phyloP scores from a whole-genome alignment of 2,329 filamentous ascomycete genomes.

The Cytospora chrysosperma region DNA sequence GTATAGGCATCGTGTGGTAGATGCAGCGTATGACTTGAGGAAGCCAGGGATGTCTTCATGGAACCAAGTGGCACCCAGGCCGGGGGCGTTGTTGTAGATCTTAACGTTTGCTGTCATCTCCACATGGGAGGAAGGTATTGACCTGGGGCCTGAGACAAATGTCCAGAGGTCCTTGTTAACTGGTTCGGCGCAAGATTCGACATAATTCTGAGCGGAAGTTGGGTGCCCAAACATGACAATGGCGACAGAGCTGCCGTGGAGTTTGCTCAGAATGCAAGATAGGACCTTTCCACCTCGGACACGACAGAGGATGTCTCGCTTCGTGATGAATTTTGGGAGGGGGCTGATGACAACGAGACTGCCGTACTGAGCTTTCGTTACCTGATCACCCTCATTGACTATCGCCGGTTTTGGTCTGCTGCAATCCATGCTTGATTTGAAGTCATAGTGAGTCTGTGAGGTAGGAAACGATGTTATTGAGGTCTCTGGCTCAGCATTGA shows the following conservation, averaged over 20 bases:
- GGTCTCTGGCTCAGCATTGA: neutral
- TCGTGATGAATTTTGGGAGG: neutral
- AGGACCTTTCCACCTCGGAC: neutral
- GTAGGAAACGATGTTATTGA: accelerated
- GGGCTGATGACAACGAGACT: neutral
- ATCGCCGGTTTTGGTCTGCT: accelerated
- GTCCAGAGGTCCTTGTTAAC: neutral
- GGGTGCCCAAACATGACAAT: neutral
- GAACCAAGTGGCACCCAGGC: neutral
- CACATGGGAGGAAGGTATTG: neutral
- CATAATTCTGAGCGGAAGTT: neutral
- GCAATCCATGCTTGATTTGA: too few relatives aligned
- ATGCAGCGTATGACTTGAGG: neutral
- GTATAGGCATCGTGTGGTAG: neutral
- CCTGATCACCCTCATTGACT: too few relatives aligned
- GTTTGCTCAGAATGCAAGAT: neutral
- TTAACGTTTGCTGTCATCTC: neutral
- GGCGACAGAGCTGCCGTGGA: neutral
- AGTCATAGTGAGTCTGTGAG: neutral
- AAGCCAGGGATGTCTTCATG: neutral
- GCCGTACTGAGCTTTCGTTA: neutral
- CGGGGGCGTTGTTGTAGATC: neutral
- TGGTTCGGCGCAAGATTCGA: neutral
- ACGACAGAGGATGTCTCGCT: neutral
- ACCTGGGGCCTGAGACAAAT: neutral